Evolutionary conservation across 208 protist genomes (phyloP).

Genomic region (Wallacemonas rigidus): DNA sequence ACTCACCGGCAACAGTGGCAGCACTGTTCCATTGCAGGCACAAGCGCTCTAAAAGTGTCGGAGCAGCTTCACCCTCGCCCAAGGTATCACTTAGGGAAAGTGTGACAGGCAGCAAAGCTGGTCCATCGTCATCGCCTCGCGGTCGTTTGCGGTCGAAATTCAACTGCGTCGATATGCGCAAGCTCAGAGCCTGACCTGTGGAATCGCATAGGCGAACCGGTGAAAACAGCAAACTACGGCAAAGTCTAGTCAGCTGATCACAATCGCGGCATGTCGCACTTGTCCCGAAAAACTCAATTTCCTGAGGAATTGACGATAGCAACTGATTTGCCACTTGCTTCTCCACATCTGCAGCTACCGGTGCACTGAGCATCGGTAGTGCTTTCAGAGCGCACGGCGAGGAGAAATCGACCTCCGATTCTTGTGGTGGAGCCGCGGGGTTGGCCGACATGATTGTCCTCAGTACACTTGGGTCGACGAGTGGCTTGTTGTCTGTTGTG

Average conservation of each 20-base stretch:
- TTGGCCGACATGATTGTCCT: background rate
- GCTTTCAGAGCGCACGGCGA: background rate
- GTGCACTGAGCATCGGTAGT: background rate
- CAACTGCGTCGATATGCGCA: constrained; percentile 3
- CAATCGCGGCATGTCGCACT: constrained; percentile 74
- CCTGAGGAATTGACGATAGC: constrained; percentile 44
- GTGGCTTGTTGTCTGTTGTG: constrained; percentile 54
- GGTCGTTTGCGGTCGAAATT: constrained; percentile 13
- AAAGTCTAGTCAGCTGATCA: constrained; percentile 69
- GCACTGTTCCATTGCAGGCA: constrained; percentile 2
- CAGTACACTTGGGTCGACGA: constrained; percentile 50
- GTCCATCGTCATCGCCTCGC: constrained; percentile 16
- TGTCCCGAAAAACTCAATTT: constrained; percentile 55
- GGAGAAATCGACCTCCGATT: background rate
- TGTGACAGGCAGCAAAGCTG: constrained; percentile 20
- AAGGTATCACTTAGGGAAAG: constrained; percentile 18
- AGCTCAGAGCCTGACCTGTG: background rate
- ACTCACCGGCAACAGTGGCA: background rate
- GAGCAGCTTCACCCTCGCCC: background rate
- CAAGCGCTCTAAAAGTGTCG: constrained; percentile 10
- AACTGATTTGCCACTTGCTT: constrained; percentile 8
- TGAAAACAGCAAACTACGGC: constrained; percentile 52
- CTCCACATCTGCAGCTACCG: background rate
- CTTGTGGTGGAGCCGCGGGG: constrained; percentile 4
- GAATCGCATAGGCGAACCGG: constrained; percentile 14